phyloP scores from a whole-genome alignment of 306 rosid species.

The Nissolia schottii region DNA sequence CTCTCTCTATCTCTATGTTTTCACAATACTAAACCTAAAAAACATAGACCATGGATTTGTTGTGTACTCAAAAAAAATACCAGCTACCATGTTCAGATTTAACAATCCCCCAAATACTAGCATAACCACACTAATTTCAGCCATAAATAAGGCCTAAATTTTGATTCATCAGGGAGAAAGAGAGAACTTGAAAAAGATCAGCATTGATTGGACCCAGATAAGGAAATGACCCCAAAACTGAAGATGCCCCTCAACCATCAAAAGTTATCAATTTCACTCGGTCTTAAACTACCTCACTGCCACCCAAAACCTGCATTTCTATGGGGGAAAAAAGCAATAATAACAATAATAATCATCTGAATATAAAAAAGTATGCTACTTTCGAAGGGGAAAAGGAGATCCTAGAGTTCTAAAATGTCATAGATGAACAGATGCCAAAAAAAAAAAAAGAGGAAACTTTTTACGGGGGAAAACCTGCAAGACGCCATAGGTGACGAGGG shows the following conservation, averaged over 20 bases:
- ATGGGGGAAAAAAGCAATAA: background rate
- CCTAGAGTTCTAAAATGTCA: background rate
- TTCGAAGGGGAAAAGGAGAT: background rate
- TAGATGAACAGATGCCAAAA: background rate
- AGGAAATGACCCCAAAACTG: background rate
- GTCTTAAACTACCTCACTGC: background rate
- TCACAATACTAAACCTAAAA: background rate
- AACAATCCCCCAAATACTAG: background rate
- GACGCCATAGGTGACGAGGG: constrained; percentile 91
- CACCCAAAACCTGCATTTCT: constrained; percentile 7
- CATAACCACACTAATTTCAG: background rate
- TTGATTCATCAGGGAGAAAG: background rate
- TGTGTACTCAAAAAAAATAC: background rate
- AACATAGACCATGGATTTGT: background rate
- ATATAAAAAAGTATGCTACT: background rate
- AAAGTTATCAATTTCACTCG: background rate
- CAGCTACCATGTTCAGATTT: background rate
- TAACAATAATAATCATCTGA: background rate
- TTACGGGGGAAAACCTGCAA: constrained; percentile 57
- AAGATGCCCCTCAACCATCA: background rate
- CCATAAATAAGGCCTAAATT: background rate
- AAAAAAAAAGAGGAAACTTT: background rate
- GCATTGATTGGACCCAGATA: background rate
- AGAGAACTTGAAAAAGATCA: background rate
- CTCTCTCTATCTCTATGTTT: background rate